These are phyloP conservation scores for Tetracladium setigerum DNA, from an alignment of 495 filamentous ascomycete species.

Conservation along the genomic window DNA sequence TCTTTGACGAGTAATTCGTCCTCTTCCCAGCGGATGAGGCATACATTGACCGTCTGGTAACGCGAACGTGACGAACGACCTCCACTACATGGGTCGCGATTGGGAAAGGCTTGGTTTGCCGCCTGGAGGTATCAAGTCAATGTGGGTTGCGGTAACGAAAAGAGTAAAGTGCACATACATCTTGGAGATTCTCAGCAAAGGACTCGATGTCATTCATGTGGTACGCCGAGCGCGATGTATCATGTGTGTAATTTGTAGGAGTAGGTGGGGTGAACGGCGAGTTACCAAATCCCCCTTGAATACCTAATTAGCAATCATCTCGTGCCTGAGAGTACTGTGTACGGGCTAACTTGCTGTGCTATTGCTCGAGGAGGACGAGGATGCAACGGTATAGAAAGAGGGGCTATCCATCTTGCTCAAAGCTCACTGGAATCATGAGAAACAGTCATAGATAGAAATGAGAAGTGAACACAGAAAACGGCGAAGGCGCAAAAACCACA, in stretches of 20 bases:
- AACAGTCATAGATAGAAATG: too few species aligned
- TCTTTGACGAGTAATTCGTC: conserved; percentile 1
- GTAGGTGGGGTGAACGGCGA: conserved; percentile 30
- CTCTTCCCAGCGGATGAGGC: conserved; percentile 9
- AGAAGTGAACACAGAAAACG: too few species aligned
- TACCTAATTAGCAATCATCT: too few species aligned
- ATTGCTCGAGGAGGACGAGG: too few species aligned
- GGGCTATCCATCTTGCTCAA: too few species aligned
- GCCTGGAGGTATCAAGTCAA: background rate
- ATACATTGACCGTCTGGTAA: conserved; percentile 6
- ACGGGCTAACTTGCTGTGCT: too few species aligned
- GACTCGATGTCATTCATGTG: background rate
- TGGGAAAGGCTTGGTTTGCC: conserved; percentile 8
- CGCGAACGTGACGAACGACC: conserved; percentile 1
- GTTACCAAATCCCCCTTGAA: conserved; percentile 40
- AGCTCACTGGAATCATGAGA: too few species aligned
- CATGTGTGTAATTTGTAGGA: conserved; percentile 18
- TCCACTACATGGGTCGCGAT: background rate
- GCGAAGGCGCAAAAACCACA: too few species aligned
- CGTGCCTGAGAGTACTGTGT: too few species aligned
- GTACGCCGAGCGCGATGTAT: background rate
- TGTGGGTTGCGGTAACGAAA: too few species aligned
- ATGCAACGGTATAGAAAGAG: too few species aligned
- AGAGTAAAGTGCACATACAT: background rate
- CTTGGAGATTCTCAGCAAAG: conserved; percentile 1